Percentiles rank a stretch among this genome's conserved stretches.
phyloP scores from a whole-genome alignment of 306 rosid species.

The Glycine soja region DNA sequence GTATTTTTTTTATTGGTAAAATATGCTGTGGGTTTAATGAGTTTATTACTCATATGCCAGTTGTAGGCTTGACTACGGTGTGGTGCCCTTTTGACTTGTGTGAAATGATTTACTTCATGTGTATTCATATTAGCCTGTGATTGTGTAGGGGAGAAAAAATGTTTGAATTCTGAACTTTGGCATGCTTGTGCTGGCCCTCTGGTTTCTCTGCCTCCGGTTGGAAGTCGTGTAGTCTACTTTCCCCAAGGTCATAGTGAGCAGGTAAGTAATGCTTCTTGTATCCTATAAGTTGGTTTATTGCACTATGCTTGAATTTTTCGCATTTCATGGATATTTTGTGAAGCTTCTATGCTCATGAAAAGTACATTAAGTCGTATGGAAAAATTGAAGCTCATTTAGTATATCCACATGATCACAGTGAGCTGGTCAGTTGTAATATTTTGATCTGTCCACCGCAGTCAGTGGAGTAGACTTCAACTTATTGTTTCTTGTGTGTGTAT shows the following conservation, averaged over 20 bases:
- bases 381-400: constrained; percentile 11
- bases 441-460: neutral
- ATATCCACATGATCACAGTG: neutral
- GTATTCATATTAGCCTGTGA: constrained; percentile 36
- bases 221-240: constrained; percentile 79
- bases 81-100: constrained; percentile 23
- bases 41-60: constrained; percentile 20
- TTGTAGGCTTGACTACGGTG: constrained; percentile 12
- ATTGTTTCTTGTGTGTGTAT: neutral
- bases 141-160: constrained; percentile 68
- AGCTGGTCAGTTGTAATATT: neutral
- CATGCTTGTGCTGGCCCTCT: constrained; percentile 87
- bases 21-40: constrained; percentile 5
- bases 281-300: constrained; percentile 22
- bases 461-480: constrained; percentile 29
- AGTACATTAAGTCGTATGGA: constrained; percentile 1
- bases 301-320: neutral
- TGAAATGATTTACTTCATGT: constrained; percentile 17
- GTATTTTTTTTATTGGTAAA: neutral
- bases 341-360: constrained; percentile 28
- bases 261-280: constrained; percentile 50
- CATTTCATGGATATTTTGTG: constrained; percentile 33
- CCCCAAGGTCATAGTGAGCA: constrained; percentile 88
- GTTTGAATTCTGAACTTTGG: constrained; percentile 82
- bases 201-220: constrained; percentile 72